Base-by-base conservation (phyloP, 208 protist species). In the Strigomonas galati region DNA sequence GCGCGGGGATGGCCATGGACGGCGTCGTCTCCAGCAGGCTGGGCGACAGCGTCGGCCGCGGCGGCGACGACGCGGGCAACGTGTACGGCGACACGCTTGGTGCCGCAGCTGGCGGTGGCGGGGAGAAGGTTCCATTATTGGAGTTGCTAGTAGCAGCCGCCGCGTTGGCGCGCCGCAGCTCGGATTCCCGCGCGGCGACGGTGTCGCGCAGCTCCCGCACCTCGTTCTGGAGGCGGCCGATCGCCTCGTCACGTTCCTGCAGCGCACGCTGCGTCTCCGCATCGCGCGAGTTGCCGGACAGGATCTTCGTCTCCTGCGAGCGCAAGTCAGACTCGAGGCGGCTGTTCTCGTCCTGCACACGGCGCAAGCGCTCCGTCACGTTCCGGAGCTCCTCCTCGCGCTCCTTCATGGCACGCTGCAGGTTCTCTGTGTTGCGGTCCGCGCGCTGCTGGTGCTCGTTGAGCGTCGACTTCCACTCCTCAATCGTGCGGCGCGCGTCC, bases 391-490 rank as follows among this genome's bases (percentile, higher is more conserved):
- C 87, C 26, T 67, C 80, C 7, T 93, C 84, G 27, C 80, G 75
- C 52, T 81, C 74, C 49, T 61, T 69, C 17, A 86, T 32, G 3
- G 71, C 49, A 23, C 71, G 69, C 62, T 93, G 71, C n/a, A 78
- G 67, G 17, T 69, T 71, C 44, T 74, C 58, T 12, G 69, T 51
- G 26, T 27, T 63, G 21, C 59, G 62, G 1, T 79, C 80, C n/a
- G 57, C 66, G 48, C 76, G 64, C 57, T 69, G 75, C 74, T 84
- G 77, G 44, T 82, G 66, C 59, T 87, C 69, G 23, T 79, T 76
- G 53, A 76, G 81, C 23, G 65, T 79, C 6, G 70, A 40, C 57
- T 84, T 84, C 80, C 81, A 87, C 59, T 87, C 73, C 58, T 84
- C 60, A 4, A 79, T 55, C 9, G 62, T 59, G 46, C 74, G 69